Conservation (phyloP, 2,329 filamentous ascomycete species). For the Fusarium camptoceras region DNA sequence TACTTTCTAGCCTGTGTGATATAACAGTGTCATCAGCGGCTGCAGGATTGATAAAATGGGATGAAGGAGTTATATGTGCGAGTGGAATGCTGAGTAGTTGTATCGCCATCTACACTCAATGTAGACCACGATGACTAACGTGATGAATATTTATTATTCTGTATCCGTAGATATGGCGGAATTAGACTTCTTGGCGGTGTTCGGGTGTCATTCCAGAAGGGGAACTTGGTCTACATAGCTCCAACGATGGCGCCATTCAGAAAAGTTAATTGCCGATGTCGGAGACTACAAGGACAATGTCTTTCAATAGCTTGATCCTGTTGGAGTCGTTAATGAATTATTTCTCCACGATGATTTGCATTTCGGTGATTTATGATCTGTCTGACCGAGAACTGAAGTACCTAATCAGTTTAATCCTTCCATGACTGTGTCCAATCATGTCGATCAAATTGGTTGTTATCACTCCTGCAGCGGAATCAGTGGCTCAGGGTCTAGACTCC, state of each 20-base stretch:
- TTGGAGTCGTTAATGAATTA: neutral
- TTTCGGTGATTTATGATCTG: neutral
- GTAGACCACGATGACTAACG: slow-evolving; percentile 3
- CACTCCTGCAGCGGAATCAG: neutral
- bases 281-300: neutral
- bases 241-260: slow-evolving; percentile 5
- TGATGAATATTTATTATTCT: neutral
- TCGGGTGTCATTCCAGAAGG: slow-evolving; percentile 17
- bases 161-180: slow-evolving; percentile 5
- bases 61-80: slow-evolving; percentile 13
- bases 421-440: neutral
- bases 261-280: slow-evolving; percentile 13
- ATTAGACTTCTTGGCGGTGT: slow-evolving; percentile 3
- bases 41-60: slow-evolving; percentile 13
- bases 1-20: slow-evolving; percentile 5
- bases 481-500: slow-evolving; percentile 12
- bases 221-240: slow-evolving; percentile 14
- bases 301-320: neutral
- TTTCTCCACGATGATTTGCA: neutral
- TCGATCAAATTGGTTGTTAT: neutral
- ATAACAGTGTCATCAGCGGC: slow-evolving; percentile 22
- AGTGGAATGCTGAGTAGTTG: slow-evolving; percentile 23
- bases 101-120: slow-evolving; percentile 8
- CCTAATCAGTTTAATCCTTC: neutral
- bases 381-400: neutral